Percentiles rank a stretch among this genome's conserved stretches.
phyloP scores from a whole-genome alignment of 768 basidiomycete species.

The Lanmaoa rubissima region DNA sequence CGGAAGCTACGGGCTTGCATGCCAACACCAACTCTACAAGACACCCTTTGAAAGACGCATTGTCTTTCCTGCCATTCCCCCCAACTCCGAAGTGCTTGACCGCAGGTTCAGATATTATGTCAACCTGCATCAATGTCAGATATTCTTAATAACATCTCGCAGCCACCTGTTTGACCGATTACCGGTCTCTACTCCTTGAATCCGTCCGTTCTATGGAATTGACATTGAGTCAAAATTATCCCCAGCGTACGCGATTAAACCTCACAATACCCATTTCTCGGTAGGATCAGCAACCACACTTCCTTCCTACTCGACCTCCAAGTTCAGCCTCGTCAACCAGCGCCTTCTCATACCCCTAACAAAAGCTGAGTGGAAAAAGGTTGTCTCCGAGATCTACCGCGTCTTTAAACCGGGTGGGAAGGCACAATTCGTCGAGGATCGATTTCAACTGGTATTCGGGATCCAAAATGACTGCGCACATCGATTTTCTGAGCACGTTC shows the following conservation, averaged over 20 bases:
- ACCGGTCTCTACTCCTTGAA: slow-evolving; percentile 6
- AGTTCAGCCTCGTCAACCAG: slow-evolving; percentile 33
- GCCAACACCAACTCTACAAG: slow-evolving; percentile 22
- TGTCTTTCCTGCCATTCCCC: slow-evolving; percentile 9
- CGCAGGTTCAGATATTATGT: slow-evolving; percentile 21
- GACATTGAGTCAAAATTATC: slow-evolving; percentile 22
- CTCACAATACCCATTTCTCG: slow-evolving; percentile 11
- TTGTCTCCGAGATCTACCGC: slow-evolving; percentile 27
- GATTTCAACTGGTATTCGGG: slow-evolving; percentile 16
- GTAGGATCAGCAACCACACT: slow-evolving; percentile 17
- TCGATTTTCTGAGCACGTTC: slow-evolving; percentile 8
- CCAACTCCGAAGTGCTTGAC: slow-evolving; percentile 17
- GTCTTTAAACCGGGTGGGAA: slow-evolving; percentile 32
- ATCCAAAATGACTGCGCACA: slow-evolving; percentile 5
- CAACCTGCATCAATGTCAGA: not conserved
- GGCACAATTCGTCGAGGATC: slow-evolving; percentile 29
- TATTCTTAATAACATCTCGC: not conserved
- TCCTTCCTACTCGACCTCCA: slow-evolving; percentile 29
- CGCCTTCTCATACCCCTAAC: slow-evolving; percentile 30
- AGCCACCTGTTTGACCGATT: slow-evolving; percentile 20
- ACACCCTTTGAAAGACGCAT: slow-evolving; percentile 14
- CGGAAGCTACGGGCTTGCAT: slow-evolving; percentile 6
- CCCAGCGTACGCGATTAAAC: not conserved
- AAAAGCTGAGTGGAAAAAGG: slow-evolving; percentile 22
- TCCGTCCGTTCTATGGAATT: slow-evolving; percentile 21